Conservation (phyloP, 2,329 filamentous ascomycete species). For the Colletotrichum paranaense region DNA sequence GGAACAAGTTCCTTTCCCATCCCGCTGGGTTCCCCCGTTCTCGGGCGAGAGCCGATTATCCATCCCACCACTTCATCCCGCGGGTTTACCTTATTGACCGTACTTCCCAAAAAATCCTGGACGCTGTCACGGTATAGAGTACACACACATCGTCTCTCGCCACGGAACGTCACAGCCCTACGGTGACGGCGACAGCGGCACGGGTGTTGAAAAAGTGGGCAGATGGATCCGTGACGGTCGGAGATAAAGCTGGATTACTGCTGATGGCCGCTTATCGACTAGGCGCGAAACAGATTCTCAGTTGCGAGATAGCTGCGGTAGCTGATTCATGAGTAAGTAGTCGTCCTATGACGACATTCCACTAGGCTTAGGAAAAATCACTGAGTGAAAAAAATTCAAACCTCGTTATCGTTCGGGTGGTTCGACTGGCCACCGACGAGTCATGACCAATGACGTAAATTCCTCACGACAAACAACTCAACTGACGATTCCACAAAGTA, state of each 20-base stretch:
- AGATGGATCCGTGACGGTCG: neutral
- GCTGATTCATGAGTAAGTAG: neutral
- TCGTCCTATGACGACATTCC: constrained; percentile 13
- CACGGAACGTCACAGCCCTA: constrained; percentile 12
- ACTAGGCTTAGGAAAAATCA: no score
- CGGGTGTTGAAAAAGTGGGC: neutral
- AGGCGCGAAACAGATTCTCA: neutral
- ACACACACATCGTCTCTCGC: neutral
- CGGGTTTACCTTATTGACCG: neutral
- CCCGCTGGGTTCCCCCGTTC: no score
- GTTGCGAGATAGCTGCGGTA: neutral
- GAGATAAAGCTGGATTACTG: neutral
- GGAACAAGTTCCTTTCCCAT: no score
- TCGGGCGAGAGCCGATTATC: neutral
- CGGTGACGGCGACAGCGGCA: neutral
- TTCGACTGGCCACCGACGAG: constrained; percentile 21
- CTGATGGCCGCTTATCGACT: neutral
- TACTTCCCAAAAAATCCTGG: neutral
- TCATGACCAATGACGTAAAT: constrained; percentile 31
- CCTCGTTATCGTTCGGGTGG: constrained; percentile 5
- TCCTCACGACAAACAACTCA: neutral
- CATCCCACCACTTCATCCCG: neutral
- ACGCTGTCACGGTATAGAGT: neutral
- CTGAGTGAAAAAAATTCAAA: neutral
- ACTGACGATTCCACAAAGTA: neutral